Percentiles rank a stretch among this genome's conserved stretches.
phyloP scores from a whole-genome alignment of 2,329 filamentous ascomycete genomes.

The Fusarium sp. region DNA sequence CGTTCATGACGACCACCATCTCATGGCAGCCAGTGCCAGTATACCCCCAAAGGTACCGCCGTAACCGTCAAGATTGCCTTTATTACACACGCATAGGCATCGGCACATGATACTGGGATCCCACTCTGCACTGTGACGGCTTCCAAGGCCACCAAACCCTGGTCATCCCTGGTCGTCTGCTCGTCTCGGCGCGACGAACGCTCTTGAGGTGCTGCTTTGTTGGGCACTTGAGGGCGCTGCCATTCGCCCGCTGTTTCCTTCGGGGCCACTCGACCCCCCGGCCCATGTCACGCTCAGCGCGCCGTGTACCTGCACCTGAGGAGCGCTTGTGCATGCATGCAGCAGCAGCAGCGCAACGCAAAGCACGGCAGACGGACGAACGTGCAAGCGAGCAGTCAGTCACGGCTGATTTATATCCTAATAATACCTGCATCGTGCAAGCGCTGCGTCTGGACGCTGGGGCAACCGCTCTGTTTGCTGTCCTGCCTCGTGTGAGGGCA shows the following conservation, averaged over 20 bases:
- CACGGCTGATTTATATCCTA: neutral
- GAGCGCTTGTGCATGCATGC: constrained; percentile 40
- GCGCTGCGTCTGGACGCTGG: constrained; percentile 3
- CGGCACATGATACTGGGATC: constrained; percentile 26
- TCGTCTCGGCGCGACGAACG: constrained; percentile 31
- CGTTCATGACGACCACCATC: constrained; percentile 39
- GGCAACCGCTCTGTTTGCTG: constrained; percentile 12
- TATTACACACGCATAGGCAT: constrained; percentile 7
- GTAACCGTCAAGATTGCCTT: neutral
- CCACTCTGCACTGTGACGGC: constrained; percentile 36
- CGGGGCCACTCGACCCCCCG: constrained; percentile 23
- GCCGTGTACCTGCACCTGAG: constrained; percentile 45
- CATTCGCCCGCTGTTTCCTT: constrained; percentile 43
- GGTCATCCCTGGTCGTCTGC: constrained; percentile 23
- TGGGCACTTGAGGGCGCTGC: constrained; percentile 15
- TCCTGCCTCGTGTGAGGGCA: neutral
- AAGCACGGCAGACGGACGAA: constrained; percentile 24
- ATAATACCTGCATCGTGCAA: neutral
- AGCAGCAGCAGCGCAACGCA: constrained; percentile 29
- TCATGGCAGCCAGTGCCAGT: constrained; percentile 16
- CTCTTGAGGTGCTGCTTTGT: constrained; percentile 29
- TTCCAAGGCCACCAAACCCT: constrained; percentile 4
- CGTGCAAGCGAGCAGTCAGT: constrained; percentile 29
- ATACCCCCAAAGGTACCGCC: neutral
- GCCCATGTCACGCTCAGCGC: constrained; percentile 33